phyloP scores from a whole-genome alignment of 108 stramenopile genomes.

The Thalassiosira profunda region DNA sequence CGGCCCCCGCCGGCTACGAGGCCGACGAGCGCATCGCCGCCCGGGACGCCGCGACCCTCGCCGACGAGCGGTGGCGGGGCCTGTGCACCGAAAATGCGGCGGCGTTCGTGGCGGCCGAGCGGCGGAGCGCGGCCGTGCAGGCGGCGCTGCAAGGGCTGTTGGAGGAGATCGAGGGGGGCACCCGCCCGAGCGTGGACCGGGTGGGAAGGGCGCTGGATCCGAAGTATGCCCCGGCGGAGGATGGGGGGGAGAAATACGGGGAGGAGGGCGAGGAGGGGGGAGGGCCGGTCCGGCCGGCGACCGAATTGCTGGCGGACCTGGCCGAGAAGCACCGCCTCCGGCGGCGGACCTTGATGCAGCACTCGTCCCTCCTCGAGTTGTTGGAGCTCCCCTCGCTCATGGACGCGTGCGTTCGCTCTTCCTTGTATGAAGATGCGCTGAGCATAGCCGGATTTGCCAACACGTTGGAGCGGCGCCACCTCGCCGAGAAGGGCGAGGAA shows the following conservation, averaged over 20 bases:
- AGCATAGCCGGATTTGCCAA: slow-evolving; percentile 88
- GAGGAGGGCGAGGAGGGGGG: slow-evolving; percentile 50
- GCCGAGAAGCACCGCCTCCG: slow-evolving; percentile 86
- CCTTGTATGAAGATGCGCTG: slow-evolving; percentile 86
- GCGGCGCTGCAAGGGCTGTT: slow-evolving; percentile 63
- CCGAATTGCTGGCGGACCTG: slow-evolving; percentile 57
- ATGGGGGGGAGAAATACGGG: slow-evolving; percentile 32
- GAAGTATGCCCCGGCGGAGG: slow-evolving; percentile 54
- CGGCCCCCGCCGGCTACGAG: slow-evolving; percentile 19
- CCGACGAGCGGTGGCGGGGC: slow-evolving; percentile 76
- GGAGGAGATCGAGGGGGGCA: slow-evolving; percentile 25
- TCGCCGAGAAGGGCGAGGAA: slow-evolving; percentile 5
- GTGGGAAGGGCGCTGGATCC: slow-evolving; percentile 68
- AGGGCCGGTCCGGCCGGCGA: slow-evolving; percentile 18
- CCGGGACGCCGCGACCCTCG: slow-evolving; percentile 67
- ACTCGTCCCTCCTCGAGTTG: slow-evolving; percentile 83
- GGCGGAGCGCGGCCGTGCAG: slow-evolving; percentile 69
- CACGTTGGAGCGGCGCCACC: slow-evolving; percentile 83
- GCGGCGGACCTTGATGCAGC: slow-evolving; percentile 82
- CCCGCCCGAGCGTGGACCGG: slow-evolving; percentile 49
- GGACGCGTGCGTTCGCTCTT: slow-evolving; percentile 89
- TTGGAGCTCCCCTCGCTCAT: slow-evolving; percentile 87
- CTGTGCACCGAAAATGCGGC: slow-evolving; percentile 82
- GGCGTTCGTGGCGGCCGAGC: slow-evolving; percentile 86
- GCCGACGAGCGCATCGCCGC: slow-evolving; percentile 79